phyloP scores from a whole-genome alignment of 2,329 filamentous ascomycete species.

The Colletotrichum sojae region DNA sequence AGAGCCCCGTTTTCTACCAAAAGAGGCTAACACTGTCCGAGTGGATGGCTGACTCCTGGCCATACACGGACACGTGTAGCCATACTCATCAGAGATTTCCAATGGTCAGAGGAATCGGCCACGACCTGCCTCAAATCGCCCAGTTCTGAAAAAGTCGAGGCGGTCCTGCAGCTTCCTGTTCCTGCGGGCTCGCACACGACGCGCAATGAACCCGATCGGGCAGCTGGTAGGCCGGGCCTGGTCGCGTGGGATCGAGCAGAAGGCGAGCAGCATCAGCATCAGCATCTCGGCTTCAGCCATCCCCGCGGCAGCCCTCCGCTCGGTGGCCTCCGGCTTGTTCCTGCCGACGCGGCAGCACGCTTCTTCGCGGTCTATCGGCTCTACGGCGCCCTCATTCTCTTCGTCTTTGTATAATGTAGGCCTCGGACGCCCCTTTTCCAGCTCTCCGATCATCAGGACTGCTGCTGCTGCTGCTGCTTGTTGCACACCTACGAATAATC shows the following conservation, averaged over 20 bases:
- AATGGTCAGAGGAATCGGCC: slow-evolving; percentile 19
- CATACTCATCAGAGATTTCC: slow-evolving; percentile 35
- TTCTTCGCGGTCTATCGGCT: not conserved
- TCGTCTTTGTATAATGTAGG: slow-evolving; percentile 29
- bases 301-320: slow-evolving; percentile 13
- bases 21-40: slow-evolving; percentile 21
- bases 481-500: not conserved
- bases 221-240: slow-evolving; percentile 36
- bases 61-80: too few relatives aligned
- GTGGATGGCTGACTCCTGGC: slow-evolving; percentile 17
- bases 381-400: not conserved
- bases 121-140: slow-evolving; percentile 28
- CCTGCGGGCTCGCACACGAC: slow-evolving; percentile 5
- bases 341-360: slow-evolving; percentile 1
- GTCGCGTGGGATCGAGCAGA: slow-evolving; percentile 28
- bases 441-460: slow-evolving; percentile 7
- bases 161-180: not conserved
- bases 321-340: slow-evolving; percentile 8
- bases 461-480: not conserved
- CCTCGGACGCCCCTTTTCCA: slow-evolving; percentile 22
- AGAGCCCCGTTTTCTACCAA: slow-evolving; percentile 32
- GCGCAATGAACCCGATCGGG: slow-evolving; percentile 38
- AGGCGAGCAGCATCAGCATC: not conserved
- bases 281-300: slow-evolving; percentile 2
- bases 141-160: slow-evolving; percentile 15